Conservation (phyloP, 2,329 filamentous ascomycete genomes). For the Aspergillus versicolor region DNA sequence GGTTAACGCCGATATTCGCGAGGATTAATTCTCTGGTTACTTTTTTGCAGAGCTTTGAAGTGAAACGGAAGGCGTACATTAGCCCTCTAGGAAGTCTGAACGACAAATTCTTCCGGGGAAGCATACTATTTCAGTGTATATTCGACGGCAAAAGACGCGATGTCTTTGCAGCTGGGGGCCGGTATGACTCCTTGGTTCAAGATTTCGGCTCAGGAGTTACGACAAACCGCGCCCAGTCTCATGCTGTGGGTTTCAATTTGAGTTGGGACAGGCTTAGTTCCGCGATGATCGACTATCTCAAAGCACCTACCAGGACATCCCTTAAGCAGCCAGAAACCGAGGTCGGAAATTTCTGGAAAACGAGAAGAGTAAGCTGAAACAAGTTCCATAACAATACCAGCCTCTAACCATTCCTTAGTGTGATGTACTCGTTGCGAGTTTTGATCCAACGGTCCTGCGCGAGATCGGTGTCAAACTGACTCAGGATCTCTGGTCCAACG, state of each 20-base stretch:
- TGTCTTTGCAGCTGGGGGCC: constrained; percentile 88
- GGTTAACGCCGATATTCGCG: constrained; percentile 60
- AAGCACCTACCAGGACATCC: constrained; percentile 51
- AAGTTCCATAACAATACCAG: background rate
- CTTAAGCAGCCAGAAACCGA: constrained; percentile 72
- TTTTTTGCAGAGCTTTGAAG: constrained; percentile 72
- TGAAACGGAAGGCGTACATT: constrained; percentile 77
- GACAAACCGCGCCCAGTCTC: constrained; percentile 62
- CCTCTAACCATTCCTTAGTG: constrained; percentile 52
- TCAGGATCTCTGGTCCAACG: constrained; percentile 74
- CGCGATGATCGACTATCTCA: constrained; percentile 55
- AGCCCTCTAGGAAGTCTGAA: constrained; percentile 85
- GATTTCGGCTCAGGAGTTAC: constrained; percentile 73
- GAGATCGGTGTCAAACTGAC: constrained; percentile 75
- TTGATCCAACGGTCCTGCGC: constrained; percentile 73
- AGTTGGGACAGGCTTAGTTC: constrained; percentile 80
- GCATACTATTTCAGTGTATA: constrained; percentile 85
- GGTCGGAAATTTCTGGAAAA: constrained; percentile 57
- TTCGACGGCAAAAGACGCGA: constrained; percentile 79
- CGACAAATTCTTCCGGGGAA: constrained; percentile 83
- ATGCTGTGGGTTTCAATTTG: constrained; percentile 89
- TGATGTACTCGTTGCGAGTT: constrained; percentile 86
- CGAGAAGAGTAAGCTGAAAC: constrained; percentile 57
- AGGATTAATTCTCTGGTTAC: constrained; percentile 77
- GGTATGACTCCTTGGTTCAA: constrained; percentile 86